Base-by-base conservation (phyloP, 805 yeast genomes). In the Starmerella floricola region DNA sequence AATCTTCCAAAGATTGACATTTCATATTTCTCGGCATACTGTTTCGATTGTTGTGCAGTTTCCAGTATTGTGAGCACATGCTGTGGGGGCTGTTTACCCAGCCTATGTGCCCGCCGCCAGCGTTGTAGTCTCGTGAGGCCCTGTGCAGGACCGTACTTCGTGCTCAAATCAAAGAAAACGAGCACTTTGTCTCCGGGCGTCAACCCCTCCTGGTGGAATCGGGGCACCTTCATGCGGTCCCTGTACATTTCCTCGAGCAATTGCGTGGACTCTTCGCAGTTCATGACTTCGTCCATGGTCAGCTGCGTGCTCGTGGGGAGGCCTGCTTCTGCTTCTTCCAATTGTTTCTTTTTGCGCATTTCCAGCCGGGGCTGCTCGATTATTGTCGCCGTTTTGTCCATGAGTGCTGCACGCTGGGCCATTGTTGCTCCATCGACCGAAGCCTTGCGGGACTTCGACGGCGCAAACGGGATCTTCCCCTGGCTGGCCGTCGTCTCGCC, bases 51-150 rank as follows among this genome's bases (percentile, higher is more conserved):
- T 19, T 32, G 23, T 2, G 45, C 47, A 1, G 58, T 55, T 18
- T 50, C 50, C 8, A 65, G 52, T 12, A 65, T 56, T 26, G 50
- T 48, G 38, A 51, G 48, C 3, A 65, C 56, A 2, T 53, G 47
- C 3, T 17, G 31, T 5, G 69, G 70, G 2, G 69, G 69, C 8
- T 53, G 42, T 26, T 58, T 51, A 3, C 66, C 65, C 37, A 64
- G 47, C 31, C 46, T 48, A 6, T 51, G 42, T 2, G 69, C 69
- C 20, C 69, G 48, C 4, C 58, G 34, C 66, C 67, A 65, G 17
- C 69, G 51, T 29, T 61, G 55, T 16, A 65, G 42, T 21, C 69
- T 45, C 2, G 63, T 52, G 33, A 64, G 40, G 1, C 70, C 69
- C 6, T 54, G 56, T n/a, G 57, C 50, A 2, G 69, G 69, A 1